Evolutionary conservation across 1,284 basidiomycete species (phyloP), one percentile per base, ranked within the genome.

Genomic region (Macrocystidia cucumis): DNA sequence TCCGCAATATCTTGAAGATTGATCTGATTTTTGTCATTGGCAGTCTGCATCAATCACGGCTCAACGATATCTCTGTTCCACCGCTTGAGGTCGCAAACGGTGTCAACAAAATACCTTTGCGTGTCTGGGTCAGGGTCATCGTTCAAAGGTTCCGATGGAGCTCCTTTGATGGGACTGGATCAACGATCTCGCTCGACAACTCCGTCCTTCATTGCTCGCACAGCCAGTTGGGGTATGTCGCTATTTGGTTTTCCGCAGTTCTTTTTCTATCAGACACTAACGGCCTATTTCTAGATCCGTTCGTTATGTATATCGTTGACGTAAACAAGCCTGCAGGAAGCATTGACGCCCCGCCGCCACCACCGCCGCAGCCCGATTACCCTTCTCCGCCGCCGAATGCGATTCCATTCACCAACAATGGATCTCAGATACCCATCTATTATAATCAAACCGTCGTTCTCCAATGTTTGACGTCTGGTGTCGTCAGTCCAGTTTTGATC

Each of bases 391-490:
- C 91, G 9, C 80, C 84, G 9, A 93, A 93, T 46, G 90, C 89
- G 3, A 82, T 92, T 41, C 65, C 85, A 11, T 79, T 88, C 63
- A 82, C 81, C 35, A 78, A 77, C 56, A 80, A 84, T 47, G 83
- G 82, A 2, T 78, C 79, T 2, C 78, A 81, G 50, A 84, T 81
- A 32, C 81, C 89, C 16, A 84, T 98, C 40, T 90, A 92, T 57
- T 97, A 96, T 70, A 98, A 98, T 53, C 89, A 93, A 55, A 92
- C 91, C 0, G 84, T 98, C 32, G 90, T 98, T 20, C 63, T 98
- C 12, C 95, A 98, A 54, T 97, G 92, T 49, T 68, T 97, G 43
- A 88, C 87, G 5, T 95, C 93, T 1, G 93, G 92, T 13, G 84
- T 91, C 17, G 87, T 93, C 47, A 91, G 89, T 39, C 93, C 93